phyloP scores from a whole-genome alignment of 176 grass and related monocot species.

The Neostapfia colusana region DNA sequence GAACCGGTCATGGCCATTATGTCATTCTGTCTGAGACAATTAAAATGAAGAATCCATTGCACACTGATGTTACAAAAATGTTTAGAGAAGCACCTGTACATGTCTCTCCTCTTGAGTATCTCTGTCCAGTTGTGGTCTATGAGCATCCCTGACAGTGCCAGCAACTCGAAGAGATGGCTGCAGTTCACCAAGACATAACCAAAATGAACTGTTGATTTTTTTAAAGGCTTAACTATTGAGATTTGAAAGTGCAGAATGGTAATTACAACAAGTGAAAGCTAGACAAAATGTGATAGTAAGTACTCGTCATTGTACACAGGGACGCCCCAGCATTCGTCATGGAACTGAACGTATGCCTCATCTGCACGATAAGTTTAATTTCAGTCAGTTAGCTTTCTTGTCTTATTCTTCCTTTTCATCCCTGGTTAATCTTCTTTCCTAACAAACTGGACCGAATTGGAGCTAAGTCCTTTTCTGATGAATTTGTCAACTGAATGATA shows the following conservation, averaged over 20 bases:
- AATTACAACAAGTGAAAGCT: neutral
- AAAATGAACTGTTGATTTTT: neutral
- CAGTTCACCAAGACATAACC: neutral
- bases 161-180: slow-evolving; percentile 84
- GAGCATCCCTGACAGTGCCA: slow-evolving; percentile 85
- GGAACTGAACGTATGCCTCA: slow-evolving; percentile 79
- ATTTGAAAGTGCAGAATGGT: slow-evolving; percentile 1
- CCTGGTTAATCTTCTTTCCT: slow-evolving; percentile 14
- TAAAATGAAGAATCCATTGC: neutral
- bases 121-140: slow-evolving; percentile 97
- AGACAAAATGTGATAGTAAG: slow-evolving; percentile 10
- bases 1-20: neutral
- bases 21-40: neutral
- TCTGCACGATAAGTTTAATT: slow-evolving; percentile 49
- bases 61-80: neutral
- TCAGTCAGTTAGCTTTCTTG: neutral
- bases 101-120: slow-evolving; percentile 83
- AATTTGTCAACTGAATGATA: slow-evolving; percentile 29
- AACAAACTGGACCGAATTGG: slow-evolving; percentile 16
- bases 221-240: neutral
- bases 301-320: slow-evolving; percentile 87
- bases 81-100: slow-evolving; percentile 49
- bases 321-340: slow-evolving; percentile 89
- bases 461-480: slow-evolving; percentile 28
- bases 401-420: neutral